Conservation (phyloP, 495 filamentous ascomycete genomes). For the Lasiosphaeriaceae sp. region DNA sequence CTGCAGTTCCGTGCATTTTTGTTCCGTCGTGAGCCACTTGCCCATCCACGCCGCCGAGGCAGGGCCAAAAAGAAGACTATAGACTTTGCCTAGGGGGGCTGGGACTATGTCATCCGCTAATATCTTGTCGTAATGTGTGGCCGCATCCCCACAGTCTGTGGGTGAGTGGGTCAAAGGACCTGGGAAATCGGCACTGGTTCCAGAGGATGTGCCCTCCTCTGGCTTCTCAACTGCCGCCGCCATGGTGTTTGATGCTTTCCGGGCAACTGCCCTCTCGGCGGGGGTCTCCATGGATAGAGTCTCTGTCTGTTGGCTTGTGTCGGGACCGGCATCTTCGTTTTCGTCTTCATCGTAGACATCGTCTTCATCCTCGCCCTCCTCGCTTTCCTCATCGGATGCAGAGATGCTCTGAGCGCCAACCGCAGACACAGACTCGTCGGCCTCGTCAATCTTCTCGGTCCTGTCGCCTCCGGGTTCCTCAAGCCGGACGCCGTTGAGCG, state of each 20-base stretch:
- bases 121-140: slow-evolving; percentile 76
- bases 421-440: slow-evolving; percentile 25
- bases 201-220: slow-evolving; percentile 54
- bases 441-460: slow-evolving; percentile 72
- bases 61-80: slow-evolving; percentile 80
- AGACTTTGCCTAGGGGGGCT: slow-evolving; percentile 89
- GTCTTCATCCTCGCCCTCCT: slow-evolving; percentile 58
- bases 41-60: slow-evolving; percentile 73
- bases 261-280: slow-evolving; percentile 51
- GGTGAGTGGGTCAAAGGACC: slow-evolving; percentile 79
- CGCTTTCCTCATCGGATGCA: slow-evolving; percentile 59
- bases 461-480: slow-evolving; percentile 80
- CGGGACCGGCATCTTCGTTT: slow-evolving; percentile 59
- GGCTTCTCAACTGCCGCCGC: slow-evolving; percentile 47
- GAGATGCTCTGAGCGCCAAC: slow-evolving; percentile 42
- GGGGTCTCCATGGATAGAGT: slow-evolving; percentile 61
- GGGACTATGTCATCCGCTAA: slow-evolving; percentile 82
- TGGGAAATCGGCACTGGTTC: slow-evolving; percentile 66
- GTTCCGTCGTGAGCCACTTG: slow-evolving; percentile 80
- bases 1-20: slow-evolving; percentile 82
- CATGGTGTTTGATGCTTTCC: slow-evolving; percentile 65
- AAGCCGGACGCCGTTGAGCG: slow-evolving; percentile 78
- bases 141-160: slow-evolving; percentile 75
- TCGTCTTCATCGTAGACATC: slow-evolving; percentile 77
- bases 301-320: slow-evolving; percentile 57